Percentiles rank a stretch among this genome's conserved stretches.
phyloP scores from a whole-genome alignment of 208 protist genomes.

The Trichomonas gallinae region DNA sequence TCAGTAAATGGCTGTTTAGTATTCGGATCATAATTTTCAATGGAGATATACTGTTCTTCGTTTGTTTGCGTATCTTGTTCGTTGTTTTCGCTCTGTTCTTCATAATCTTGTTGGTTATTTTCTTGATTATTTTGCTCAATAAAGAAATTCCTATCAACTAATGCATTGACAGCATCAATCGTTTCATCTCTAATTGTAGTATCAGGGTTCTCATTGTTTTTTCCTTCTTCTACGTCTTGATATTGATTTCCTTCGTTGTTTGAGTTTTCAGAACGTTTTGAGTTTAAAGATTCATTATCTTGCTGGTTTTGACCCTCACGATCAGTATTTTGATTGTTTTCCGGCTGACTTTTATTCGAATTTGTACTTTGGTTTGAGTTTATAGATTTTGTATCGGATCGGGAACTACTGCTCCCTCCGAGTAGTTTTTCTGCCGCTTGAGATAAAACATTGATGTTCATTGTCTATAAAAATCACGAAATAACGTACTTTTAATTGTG shows the following conservation, averaged over 20 bases:
- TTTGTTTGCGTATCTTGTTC: background rate
- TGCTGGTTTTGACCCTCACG: background rate
- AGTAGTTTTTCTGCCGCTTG: too few relatives aligned
- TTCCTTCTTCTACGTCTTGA: background rate
- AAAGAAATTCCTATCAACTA: background rate
- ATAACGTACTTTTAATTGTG: too few relatives aligned
- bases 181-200: background rate
- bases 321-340: background rate
- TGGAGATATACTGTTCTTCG: background rate
- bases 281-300: background rate
- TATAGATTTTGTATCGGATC: too few relatives aligned
- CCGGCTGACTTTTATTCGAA: background rate
- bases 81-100: background rate
- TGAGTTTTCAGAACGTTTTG: background rate
- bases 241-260: background rate
- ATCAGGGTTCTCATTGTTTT: background rate
- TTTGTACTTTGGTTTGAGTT: background rate
- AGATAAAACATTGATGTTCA: too few relatives aligned
- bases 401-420: too few relatives aligned
- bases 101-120: background rate
- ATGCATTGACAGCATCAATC: background rate
- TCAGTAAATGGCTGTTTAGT: background rate
- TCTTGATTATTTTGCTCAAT: background rate
- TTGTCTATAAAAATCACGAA: too few relatives aligned
- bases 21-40: slow-evolving; percentile 8